Conservation (phyloP, 2,329 filamentous ascomycete species). For the Aspergillus sp. region DNA sequence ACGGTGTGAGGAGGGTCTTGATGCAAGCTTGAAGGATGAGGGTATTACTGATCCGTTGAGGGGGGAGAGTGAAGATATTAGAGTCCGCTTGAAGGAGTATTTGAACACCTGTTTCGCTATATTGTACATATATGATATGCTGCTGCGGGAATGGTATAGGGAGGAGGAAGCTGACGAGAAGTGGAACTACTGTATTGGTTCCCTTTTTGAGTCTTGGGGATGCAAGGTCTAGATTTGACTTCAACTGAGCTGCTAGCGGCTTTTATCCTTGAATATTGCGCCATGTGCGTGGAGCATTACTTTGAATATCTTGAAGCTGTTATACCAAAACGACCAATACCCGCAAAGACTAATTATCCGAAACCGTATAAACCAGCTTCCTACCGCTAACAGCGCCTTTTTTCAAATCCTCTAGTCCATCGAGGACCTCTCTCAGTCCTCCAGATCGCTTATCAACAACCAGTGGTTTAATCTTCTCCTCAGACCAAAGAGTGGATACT, state of each 20-base stretch:
- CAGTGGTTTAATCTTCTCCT: not conserved
- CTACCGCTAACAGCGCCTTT: not conserved
- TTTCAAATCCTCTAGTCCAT: not conserved
- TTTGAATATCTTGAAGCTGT: too few species aligned
- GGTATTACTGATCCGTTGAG: not conserved
- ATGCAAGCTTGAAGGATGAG: not conserved
- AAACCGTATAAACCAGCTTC: not conserved
- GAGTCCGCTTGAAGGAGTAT: not conserved
- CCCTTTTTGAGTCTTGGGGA: not conserved
- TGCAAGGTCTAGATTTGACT: not conserved
- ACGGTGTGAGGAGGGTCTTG: not conserved
- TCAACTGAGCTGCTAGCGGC: not conserved
- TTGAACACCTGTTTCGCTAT: not conserved
- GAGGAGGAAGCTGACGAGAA: not conserved
- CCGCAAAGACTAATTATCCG: not conserved
- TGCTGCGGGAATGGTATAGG: not conserved
- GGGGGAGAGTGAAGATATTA: not conserved
- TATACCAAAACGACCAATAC: too few species aligned
- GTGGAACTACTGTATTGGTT: not conserved
- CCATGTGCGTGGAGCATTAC: too few species aligned
- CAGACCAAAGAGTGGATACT: not conserved
- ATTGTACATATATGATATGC: not conserved
- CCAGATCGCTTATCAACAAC: not conserved
- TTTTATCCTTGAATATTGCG: too few species aligned
- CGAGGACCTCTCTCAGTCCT: not conserved